These are phyloP conservation scores for Backusella psychrophila DNA, from an alignment of 192 early-diverging fungal species.

Conservation along the genomic window DNA sequence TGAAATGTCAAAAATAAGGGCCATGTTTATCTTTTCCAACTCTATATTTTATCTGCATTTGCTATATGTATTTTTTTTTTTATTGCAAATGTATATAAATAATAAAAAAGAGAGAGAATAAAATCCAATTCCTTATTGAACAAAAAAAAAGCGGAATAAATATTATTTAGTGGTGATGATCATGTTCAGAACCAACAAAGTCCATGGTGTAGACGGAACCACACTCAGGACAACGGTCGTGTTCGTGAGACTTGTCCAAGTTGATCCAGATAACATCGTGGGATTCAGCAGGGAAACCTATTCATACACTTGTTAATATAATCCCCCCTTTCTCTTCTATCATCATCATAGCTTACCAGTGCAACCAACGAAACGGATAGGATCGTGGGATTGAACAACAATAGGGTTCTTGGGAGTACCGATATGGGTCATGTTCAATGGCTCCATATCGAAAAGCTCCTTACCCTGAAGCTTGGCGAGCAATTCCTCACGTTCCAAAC, in stretches of 20 bases:
- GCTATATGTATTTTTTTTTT: background rate
- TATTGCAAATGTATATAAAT: conserved; percentile 15
- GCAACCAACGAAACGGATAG: conserved; percentile 88
- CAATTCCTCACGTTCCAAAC: conserved; percentile 88
- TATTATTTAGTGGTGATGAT: conserved; percentile 32
- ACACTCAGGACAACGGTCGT: conserved; percentile 95
- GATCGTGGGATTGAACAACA: conserved; percentile 78
- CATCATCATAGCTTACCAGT: conserved; percentile 61
- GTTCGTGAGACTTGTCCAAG: conserved; percentile 69
- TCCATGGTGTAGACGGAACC: conserved; percentile 76
- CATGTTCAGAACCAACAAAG: conserved; percentile 38
- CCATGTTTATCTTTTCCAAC: too few species aligned
- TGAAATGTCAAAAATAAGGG: background rate
- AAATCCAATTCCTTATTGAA: background rate
- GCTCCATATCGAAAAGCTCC: conserved; percentile 86
- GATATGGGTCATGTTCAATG: conserved; percentile 67
- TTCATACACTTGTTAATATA: background rate
- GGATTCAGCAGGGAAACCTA: conserved; percentile 90
- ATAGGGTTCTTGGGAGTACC: conserved; percentile 86
- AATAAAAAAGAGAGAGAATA: conserved; percentile 9
- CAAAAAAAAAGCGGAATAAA: background rate
- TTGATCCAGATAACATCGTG: conserved; percentile 93
- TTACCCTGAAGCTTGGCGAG: conserved; percentile 82
- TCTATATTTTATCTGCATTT: background rate
- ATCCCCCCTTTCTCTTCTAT: background rate